phyloP scores from a whole-genome alignment of 306 rosid species.

The Mimosa pudica region DNA sequence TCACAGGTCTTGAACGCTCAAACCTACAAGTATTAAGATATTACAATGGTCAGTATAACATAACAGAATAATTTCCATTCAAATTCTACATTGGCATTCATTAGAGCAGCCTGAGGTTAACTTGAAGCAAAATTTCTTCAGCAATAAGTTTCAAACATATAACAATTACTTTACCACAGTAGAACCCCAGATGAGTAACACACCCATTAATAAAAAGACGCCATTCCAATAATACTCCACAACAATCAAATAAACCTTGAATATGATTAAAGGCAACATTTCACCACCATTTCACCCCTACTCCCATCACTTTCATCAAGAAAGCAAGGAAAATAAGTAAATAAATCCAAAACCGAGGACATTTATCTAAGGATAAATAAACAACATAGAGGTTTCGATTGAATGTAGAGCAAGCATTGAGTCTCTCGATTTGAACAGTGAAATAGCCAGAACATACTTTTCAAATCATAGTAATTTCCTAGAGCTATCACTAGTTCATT shows the following conservation, averaged over 20 bases:
- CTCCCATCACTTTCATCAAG: not conserved
- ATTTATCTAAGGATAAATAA: not conserved
- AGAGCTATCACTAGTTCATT: not conserved
- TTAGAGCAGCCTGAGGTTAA: not conserved
- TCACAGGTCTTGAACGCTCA: constrained; percentile 80
- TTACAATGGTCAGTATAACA: not conserved
- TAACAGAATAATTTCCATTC: not conserved
- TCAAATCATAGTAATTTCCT: not conserved
- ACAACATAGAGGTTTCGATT: not conserved
- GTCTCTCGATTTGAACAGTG: not conserved
- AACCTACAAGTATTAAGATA: constrained; percentile 49
- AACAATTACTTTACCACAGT: too few species aligned
- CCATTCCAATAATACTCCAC: not conserved
- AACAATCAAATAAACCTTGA: not conserved
- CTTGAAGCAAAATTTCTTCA: not conserved
- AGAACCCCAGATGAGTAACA: not conserved
- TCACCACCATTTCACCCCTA: not conserved
- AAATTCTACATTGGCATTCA: not conserved
- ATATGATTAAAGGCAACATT: not conserved
- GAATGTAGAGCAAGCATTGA: not conserved
- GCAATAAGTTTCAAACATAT: not conserved
- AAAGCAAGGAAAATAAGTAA: not conserved
- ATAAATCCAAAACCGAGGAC: not conserved
- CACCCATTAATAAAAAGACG: not conserved
- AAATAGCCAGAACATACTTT: not conserved